Evolutionary conservation across 1,139 yeast species (phyloP), one percentile per base, ranked within the genome.

Genomic region (Kodamaea sp.): DNA sequence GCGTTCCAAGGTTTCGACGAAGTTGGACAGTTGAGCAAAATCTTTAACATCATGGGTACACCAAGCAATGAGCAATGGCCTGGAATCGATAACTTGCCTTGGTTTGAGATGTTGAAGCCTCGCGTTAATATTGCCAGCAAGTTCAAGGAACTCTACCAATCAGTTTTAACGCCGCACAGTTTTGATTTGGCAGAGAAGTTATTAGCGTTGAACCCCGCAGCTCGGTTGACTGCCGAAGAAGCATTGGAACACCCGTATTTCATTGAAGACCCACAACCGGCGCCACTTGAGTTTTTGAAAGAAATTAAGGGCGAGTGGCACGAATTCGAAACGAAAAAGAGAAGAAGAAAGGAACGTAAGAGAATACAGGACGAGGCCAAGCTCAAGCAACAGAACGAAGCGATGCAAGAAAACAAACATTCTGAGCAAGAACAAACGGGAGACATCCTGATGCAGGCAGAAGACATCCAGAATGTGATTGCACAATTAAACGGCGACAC

Each of bases 311-410:
- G 89, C 2, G 97, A 94, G 57, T 90, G 97, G 95, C 98, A 92
- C 55, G 98, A 92, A 55, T 90, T 84, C 58, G 98, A 92, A 55
- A 95, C 96, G 4, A 89, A 92, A 59, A 83, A 81, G 61, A 78
- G 87, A 50, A 70, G 94, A 51, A 72, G 86, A 47, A 80, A 73
- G 50, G 79, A 76, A 55, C 69, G 80, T 28, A 69, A 69, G 40
- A 53, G 70, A 37, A 32, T 66, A 13, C 70, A 66, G 40, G 73
- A 66, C 6, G 70, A 61, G 32, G 48, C 45, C 7, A 29, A 30
- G 26, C 34, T 30, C 29, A 40, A 34, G 15, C 13, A 24, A 15
- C 19, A 26, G 28, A 35, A 33, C 14, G 38, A 32, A 15, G n/a
- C n/a, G n/a, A n/a, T n/a, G n/a, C n/a, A n/a, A n/a, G n/a, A n/a